Evolutionary conservation across 352 stramenopile genomes (phyloP), one percentile per base, ranked within the genome.

Genomic region (Halophytophthora batemanensis): DNA sequence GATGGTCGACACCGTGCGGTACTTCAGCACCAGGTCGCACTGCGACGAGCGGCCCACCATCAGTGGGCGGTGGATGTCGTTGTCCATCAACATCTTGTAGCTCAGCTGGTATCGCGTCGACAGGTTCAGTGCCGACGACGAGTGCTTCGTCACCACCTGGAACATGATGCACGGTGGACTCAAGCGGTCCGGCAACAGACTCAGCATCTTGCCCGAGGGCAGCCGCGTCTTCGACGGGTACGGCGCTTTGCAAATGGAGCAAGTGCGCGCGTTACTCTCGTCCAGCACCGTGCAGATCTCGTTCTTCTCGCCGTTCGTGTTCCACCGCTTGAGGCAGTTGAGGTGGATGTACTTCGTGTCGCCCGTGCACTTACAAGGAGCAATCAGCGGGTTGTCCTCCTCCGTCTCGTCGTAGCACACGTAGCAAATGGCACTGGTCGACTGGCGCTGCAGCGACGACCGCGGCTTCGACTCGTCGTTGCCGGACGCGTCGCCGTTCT

Each of bases 291-390:
- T 87, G 50, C 83, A 94, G 60, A 94, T 91, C 58, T 94, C 81
- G 43, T 94, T 92, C 69, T 92, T 92, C 56, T 94, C 83, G 14
- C 81, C 81, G 54, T 94, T 94, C 14, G 81, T 94, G 70, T 98
- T 96, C 90, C 91, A 98, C 42, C 96, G 94, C 50, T 96, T 94
- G 23, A 98, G 77, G 57, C 93, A 98, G 59, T 97, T 96, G 8
- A 98, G 74, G 49, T 98, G 93, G 17, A 98, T 96, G 77, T 97
- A 97, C 62, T 96, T 95, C 34, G 93, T 98, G 65, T 98, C 93
- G 15, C 93, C 93, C 55, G 78, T 93, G 56, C 93, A 98, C 60
- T 97, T 97, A 75, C 93, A 98, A 0, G 93, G 93, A 25, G 91
- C 87, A 39, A 98, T 97, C 36, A 98, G 67, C 31, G 93, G 93